phyloP scores from a whole-genome alignment of 306 rosid species.

The Quercus wislizeni region DNA sequence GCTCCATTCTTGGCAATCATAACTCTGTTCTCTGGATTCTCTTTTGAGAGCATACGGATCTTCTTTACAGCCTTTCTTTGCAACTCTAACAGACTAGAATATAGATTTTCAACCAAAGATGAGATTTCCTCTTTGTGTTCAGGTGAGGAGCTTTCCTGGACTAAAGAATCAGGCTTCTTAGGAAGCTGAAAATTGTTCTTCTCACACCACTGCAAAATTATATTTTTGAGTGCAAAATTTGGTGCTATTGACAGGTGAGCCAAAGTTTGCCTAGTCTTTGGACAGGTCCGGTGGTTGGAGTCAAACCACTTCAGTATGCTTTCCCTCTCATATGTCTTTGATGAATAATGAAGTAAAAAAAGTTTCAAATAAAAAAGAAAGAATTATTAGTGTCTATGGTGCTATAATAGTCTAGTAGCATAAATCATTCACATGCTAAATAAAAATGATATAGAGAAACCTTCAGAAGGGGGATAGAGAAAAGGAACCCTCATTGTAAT shows the following conservation, averaged over 20 bases:
- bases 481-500: too few species aligned
- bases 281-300: constrained; percentile 58
- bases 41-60: constrained; percentile 77
- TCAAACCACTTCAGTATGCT: constrained; percentile 85
- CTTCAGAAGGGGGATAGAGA: too few species aligned
- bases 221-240: constrained; percentile 54
- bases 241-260: constrained; percentile 51
- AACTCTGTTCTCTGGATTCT: constrained; percentile 68
- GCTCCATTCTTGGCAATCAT: constrained; percentile 73
- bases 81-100: constrained; percentile 47
- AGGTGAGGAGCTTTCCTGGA: constrained; percentile 26
- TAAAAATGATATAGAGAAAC: too few species aligned
- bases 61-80: constrained; percentile 64
- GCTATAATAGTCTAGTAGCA: background rate
- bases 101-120: constrained; percentile 45
- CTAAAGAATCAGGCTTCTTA: constrained; percentile 20
- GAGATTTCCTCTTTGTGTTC: constrained; percentile 51
- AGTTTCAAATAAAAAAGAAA: background rate
- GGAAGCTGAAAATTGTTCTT: constrained; percentile 57
- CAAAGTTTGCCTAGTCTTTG: constrained; percentile 50
- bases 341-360: background rate
- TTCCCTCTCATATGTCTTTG: constrained; percentile 79
- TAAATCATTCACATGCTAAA: too few species aligned
- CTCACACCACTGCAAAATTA: constrained; percentile 70
- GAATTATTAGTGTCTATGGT: constrained; percentile 3